Evolutionary conservation across 2,329 filamentous ascomycete species (phyloP), one percentile per base, ranked within the genome.

Genomic region (Aureobasidium leucospermi): DNA sequence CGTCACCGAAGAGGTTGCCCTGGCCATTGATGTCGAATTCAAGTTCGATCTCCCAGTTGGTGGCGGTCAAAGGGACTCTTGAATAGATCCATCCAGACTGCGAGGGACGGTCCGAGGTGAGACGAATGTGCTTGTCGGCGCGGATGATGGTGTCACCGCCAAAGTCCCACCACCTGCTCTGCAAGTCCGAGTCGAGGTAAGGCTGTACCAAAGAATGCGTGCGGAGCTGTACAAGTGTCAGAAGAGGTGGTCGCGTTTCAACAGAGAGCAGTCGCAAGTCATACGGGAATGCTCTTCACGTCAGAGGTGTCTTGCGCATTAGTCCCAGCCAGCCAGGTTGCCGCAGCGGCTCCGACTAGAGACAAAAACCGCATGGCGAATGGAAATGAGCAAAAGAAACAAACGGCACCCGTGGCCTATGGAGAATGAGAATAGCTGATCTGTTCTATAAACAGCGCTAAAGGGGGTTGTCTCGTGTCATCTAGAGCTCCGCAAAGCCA

Each of bases 91-190:
- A 96, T 69, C 94, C 94, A 68, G 85, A 83, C 76, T 96, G 90
- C 68, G 93, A 96, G 62, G 89, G 89, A 63, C 88, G 87, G 76
- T 97, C 91, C 61, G 90, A 89, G 32, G 92, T 92, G 60, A 99
- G 84, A 67, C 94, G 91, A 67, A 99, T 88, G 76, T 97, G 96
- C 75, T 83, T 80, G 70, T 88, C 85, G 63, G 84, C 81, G 65
- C 85, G 81, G 69, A 96, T 83, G 68, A 99, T 87, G 42, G 93
- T 90, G 77, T 96, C 91, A 71, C 93, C 94, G 72, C 94, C 94
- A 82, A 95, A 99, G 78, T 99, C 94, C 77, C 93, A 99, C 93
- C 94, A 99, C 72, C 94, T 87, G 78, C 90, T 96, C 78, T 95
- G 89, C 87, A 97, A 92, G 75, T 97, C 94, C 62, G 91, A 94